phyloP scores from a whole-genome alignment of 1,139 yeast genomes.

The Tardiomyces depauwii region DNA sequence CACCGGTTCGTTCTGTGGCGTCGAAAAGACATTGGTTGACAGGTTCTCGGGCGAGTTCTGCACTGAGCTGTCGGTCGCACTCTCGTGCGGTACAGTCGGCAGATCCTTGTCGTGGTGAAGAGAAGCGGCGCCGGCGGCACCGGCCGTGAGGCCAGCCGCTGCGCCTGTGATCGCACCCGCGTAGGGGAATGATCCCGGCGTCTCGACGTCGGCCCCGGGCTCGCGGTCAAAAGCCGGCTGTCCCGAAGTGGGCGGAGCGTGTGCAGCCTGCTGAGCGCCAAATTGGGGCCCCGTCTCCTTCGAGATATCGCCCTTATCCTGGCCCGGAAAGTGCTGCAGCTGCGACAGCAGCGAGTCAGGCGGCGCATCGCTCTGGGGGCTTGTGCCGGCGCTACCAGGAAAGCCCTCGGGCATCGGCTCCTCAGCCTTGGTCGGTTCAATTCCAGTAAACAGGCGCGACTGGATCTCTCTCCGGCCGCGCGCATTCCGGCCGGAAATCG shows the following conservation, averaged over 20 bases:
- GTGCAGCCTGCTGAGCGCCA: too few species aligned
- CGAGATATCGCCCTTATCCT: too few species aligned
- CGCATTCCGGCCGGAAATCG: constrained; percentile 19
- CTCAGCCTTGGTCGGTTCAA: constrained; percentile 4
- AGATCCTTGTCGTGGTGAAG: not conserved
- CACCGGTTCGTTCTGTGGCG: not conserved
- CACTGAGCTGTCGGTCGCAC: not conserved
- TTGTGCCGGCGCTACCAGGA: not conserved
- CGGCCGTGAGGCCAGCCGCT: not conserved
- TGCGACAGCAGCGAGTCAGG: constrained; percentile 10
- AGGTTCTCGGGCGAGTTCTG: not conserved
- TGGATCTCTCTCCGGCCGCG: constrained; percentile 38
- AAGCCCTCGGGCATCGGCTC: not conserved
- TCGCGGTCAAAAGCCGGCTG: too few species aligned
- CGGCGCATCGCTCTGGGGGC: constrained; percentile 1
- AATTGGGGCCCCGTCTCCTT: too few species aligned
- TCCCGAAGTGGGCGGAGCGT: too few species aligned
- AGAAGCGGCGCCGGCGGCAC: not conserved
- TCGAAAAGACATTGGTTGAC: not conserved
- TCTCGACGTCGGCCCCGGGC: too few species aligned
- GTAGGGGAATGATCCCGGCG: too few species aligned
- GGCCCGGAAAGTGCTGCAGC: constrained; percentile 12
- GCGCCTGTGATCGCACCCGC: not conserved
- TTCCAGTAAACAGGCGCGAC: constrained; percentile 34
- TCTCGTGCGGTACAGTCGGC: not conserved